Evolutionary conservation across 495 filamentous ascomycete genomes (phyloP), one percentile per base, ranked within the genome.

Genomic region (Aspergillus panamensis): DNA sequence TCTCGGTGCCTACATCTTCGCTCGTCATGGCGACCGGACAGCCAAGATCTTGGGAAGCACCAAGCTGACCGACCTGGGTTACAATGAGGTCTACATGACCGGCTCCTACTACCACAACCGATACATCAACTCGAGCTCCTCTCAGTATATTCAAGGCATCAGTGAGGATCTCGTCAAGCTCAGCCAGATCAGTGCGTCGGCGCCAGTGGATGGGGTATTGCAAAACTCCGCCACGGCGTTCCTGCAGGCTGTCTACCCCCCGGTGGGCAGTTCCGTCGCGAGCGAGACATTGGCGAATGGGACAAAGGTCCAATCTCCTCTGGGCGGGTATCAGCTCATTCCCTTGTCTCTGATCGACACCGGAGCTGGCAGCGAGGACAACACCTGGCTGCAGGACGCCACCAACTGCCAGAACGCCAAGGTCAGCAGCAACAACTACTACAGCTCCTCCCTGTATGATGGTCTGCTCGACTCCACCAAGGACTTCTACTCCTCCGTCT

Each of bases 361-460:
- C 6, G 77, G 78, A 13, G 66, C 71, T 12, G 73, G 75, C 25
- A 84, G 78, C 49, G 84, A 86, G 66, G 71, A 83, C 60, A 70
- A 67, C 7, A 73, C 72, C 48, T 87, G 84, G 84, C 66, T 87
- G 25, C 82, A 87, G 58, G 77, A 77, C 30, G 60, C 78, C 14
- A 77, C 76, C 54, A 77, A 79, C 35, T 91, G 88, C 74, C 71
- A 72, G 31, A 84, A 83, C 60, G 85, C 87, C 25, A 72, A 77
- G 8, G 66, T 81, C 54, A 89, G 85, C 75, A 89, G 86, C 50
- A 84, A 91, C 70, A 79, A 82, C 66, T 92, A 89, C 68, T 89
- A 87, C 70, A 63, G 53, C n/a, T 85, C 85, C 8, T 53, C 71
- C 13, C 75, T 85, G 30, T 91, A 91, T 70, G 66, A 70, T 25